These are phyloP conservation scores for Calocera cornea DNA, from an alignment of 768 basidiomycete species.

Conservation along the genomic window DNA sequence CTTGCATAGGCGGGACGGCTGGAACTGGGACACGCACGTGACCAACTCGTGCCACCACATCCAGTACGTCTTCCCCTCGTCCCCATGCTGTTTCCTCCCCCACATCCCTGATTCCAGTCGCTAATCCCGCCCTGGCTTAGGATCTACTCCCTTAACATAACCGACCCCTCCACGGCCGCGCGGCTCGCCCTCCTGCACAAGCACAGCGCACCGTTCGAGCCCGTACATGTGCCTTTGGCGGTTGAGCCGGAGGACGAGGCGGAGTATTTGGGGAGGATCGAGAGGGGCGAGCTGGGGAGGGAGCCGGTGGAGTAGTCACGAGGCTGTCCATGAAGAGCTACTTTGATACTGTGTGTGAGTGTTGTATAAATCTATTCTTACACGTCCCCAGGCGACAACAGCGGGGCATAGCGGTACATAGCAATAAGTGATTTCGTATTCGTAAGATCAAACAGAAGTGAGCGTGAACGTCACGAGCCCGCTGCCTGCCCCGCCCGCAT, in stretches of 20 bases:
- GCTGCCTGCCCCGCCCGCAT: too few relatives aligned
- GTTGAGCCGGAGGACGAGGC: constrained; percentile 25
- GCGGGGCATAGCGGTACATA: too few relatives aligned
- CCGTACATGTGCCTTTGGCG: constrained; percentile 31
- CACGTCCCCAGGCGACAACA: too few relatives aligned
- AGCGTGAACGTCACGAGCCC: too few relatives aligned
- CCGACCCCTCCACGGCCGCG: constrained; percentile 31
- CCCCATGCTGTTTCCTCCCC: too few relatives aligned
- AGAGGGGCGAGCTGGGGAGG: constrained; percentile 24
- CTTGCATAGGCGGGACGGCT: not conserved
- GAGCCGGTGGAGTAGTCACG: constrained; percentile 7
- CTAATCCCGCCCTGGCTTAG: constrained; percentile 16
- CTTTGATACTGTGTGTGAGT: too few relatives aligned
- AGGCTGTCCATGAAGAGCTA: too few relatives aligned
- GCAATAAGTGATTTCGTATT: too few relatives aligned
- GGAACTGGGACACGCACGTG: constrained; percentile 40
- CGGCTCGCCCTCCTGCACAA: constrained; percentile 31
- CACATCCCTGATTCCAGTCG: not conserved
- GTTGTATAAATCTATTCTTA: too few relatives aligned
- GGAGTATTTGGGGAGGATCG: constrained; percentile 22
- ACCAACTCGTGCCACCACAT: constrained; percentile 42
- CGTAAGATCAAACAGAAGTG: too few relatives aligned
- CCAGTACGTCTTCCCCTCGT: constrained; percentile 10
- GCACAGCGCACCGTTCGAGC: constrained; percentile 29
- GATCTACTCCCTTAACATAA: constrained; percentile 38